Evolutionary conservation across 129 eudicot genomes (phyloP), one percentile per base, ranked within the genome.

Genomic region (Apium graveolens): DNA sequence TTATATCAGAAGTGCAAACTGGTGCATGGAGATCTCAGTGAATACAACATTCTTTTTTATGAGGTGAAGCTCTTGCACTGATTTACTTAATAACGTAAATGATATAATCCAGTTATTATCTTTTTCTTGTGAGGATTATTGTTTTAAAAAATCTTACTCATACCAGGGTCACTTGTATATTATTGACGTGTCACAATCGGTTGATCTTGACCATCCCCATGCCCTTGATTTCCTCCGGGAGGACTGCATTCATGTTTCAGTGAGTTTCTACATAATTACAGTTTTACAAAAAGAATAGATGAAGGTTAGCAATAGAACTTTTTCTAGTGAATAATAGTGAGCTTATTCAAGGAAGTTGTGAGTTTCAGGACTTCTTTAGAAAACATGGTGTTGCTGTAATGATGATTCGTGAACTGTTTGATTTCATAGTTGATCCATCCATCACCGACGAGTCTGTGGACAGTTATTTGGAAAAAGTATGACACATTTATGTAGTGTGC

Each of bases 151-250:
- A 75, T 12, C 76, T 57, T 51, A 48, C 42, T 78, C 35, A 21
- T 83, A n/a, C 37, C 89, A 95, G 98, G 98, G 96, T 63, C 98
- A 95, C 85, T 86, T 95, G 89, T 89, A 87, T 78, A 82, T 95
- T 13, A 90, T 95, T 83, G 97, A 95, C 82, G 99, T 95, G 48
- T 95, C 97, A 44, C 97, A 95, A 89, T 80, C 99, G 53, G 99
- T 95, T 82, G 99, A 95, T 87, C 99, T 95, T 46, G 99, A 95
- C 83, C 99, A 95, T 88, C 99, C 99, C 41, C 97, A 90, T 34
- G 96, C 97, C 42, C 91, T 95, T 76, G 97, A 88, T 86, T 92
- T 95, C 88, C 89, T 95, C 21, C 79, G 87, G 42, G 99, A 95
- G 81, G 99, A 95, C 81, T 95, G 96, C 81, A 70, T 90, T 66